phyloP scores from a whole-genome alignment of 352 stramenopile genomes.

The Phytophthora pluvialis region DNA sequence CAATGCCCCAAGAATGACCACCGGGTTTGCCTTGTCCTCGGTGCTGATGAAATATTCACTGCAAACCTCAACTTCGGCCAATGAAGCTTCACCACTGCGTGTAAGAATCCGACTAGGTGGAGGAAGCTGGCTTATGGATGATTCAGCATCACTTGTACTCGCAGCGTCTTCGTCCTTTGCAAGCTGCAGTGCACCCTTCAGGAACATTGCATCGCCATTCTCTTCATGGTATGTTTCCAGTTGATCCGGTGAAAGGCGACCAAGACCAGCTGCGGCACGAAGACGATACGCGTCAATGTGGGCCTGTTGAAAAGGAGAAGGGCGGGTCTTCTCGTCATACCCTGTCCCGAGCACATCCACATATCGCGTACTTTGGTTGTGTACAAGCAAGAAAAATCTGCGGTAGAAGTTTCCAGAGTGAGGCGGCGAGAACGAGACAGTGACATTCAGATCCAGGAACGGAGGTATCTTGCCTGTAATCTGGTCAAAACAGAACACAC shows the following conservation, averaged over 20 bases:
- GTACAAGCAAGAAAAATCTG: constrained; percentile 83
- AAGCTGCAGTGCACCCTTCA: constrained; percentile 55
- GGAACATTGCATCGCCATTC: constrained; percentile 69
- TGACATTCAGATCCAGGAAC: constrained; percentile 80
- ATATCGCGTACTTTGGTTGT: constrained; percentile 87
- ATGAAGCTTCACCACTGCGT: constrained; percentile 81
- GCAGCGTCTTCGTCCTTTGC: constrained; percentile 27
- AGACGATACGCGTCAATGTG: constrained; percentile 90
- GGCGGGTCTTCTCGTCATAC: constrained; percentile 89
- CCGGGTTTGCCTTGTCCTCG: constrained; percentile 62
- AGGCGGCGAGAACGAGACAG: constrained; percentile 81
- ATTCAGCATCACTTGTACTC: constrained; percentile 8
- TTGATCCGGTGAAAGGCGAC: constrained; percentile 79
- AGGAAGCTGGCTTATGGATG: constrained; percentile 15
- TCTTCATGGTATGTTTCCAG: constrained; percentile 79
- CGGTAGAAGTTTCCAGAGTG: constrained; percentile 92
- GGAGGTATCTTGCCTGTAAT: constrained; percentile 82
- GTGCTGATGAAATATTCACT: constrained; percentile 87
- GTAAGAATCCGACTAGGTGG: constrained; percentile 64
- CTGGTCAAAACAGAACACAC: constrained; percentile 88
- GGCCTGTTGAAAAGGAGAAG: constrained; percentile 90
- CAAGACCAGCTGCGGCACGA: constrained; percentile 62
- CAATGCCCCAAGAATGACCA: constrained; percentile 48
- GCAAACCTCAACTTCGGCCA: constrained; percentile 75
- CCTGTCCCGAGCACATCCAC: constrained; percentile 91